These are phyloP conservation scores for Penicillium waksmanii DNA, from an alignment of 495 filamentous ascomycete species.

Conservation along the genomic window DNA sequence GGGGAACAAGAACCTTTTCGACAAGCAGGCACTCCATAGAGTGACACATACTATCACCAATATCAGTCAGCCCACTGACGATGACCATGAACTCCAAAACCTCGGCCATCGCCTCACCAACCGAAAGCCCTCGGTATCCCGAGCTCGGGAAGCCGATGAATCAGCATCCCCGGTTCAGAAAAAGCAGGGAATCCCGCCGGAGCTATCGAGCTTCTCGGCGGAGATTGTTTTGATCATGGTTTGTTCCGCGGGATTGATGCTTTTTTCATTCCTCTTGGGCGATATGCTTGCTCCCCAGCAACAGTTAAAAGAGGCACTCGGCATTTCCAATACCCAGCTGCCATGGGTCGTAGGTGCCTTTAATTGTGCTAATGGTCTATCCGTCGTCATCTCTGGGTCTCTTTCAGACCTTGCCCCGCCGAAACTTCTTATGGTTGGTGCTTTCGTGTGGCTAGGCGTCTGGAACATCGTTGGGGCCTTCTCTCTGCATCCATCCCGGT, in stretches of 20 bases:
- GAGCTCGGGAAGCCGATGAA: conserved; percentile 18
- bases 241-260: conserved; percentile 47
- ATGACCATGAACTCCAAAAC: conserved; percentile 20
- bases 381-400: conserved; percentile 48
- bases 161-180: conserved; percentile 22
- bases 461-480: conserved; percentile 48
- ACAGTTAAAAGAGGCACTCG: conserved; percentile 38
- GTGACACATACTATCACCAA: conserved; percentile 18
- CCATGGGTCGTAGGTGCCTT: conserved; percentile 50
- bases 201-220: conserved; percentile 25
- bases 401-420: conserved; percentile 47
- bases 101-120: conserved; percentile 22
- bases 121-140: conserved; percentile 26
- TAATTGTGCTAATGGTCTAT: conserved; percentile 45
- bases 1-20: conserved; percentile 15
- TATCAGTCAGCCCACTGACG: conserved; percentile 14
- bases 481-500: conserved; percentile 36
- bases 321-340: conserved; percentile 37
- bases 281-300: conserved; percentile 45
- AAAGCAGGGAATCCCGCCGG: conserved; percentile 29
- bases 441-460: conserved; percentile 43
- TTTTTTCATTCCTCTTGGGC: conserved; percentile 48
- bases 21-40: conserved; percentile 22
- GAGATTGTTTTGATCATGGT: conserved; percentile 47
- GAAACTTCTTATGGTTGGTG: conserved; percentile 43